These are phyloP conservation scores for Globisporangium camurandrum DNA, from an alignment of 352 stramenopile species.

Conservation along the genomic window DNA sequence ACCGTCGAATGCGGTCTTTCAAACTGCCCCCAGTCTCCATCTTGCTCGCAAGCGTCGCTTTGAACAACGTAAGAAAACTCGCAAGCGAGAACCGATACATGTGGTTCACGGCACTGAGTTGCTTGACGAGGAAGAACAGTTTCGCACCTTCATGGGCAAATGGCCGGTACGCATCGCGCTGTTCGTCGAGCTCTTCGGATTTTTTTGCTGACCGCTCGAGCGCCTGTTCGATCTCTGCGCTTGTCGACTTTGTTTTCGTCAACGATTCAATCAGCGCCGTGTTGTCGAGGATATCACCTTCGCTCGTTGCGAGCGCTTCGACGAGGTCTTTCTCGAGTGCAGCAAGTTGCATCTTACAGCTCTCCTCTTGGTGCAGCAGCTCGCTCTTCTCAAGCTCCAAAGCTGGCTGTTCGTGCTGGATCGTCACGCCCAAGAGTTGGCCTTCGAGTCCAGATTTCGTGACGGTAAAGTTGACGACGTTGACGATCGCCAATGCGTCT, in stretches of 20 bases:
- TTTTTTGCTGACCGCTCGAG: conserved; percentile 87
- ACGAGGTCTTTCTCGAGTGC: conserved; percentile 92
- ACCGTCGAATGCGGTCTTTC: conserved; percentile 68
- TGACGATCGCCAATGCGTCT: conserved; percentile 86
- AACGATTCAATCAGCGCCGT: conserved; percentile 91
- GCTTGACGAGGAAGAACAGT: conserved; percentile 93
- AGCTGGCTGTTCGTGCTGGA: conserved; percentile 92
- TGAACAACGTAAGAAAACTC: conserved; percentile 87
- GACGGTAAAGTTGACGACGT: conserved; percentile 94
- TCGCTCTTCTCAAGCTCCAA: conserved; percentile 91
- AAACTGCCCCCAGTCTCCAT: conserved; percentile 72
- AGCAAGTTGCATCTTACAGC: conserved; percentile 93
- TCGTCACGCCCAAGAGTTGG: conserved; percentile 90
- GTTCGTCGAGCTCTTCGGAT: conserved; percentile 87
- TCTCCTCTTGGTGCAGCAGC: conserved; percentile 88
- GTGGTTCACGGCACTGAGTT: conserved; percentile 86
- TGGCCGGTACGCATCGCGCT: conserved; percentile 86
- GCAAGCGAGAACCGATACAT: conserved; percentile 95
- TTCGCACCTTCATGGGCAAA: conserved; percentile 87
- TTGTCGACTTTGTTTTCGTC: conserved; percentile 90
- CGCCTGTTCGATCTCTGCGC: conserved; percentile 86
- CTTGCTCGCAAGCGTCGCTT: conserved; percentile 67
- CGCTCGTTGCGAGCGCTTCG: conserved; percentile 87
- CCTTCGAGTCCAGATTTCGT: conserved; percentile 90
- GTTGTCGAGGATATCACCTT: conserved; percentile 96